Evolutionary conservation across 2,329 filamentous ascomycete species (phyloP).

Genomic region (Fusarium abutilonis): DNA sequence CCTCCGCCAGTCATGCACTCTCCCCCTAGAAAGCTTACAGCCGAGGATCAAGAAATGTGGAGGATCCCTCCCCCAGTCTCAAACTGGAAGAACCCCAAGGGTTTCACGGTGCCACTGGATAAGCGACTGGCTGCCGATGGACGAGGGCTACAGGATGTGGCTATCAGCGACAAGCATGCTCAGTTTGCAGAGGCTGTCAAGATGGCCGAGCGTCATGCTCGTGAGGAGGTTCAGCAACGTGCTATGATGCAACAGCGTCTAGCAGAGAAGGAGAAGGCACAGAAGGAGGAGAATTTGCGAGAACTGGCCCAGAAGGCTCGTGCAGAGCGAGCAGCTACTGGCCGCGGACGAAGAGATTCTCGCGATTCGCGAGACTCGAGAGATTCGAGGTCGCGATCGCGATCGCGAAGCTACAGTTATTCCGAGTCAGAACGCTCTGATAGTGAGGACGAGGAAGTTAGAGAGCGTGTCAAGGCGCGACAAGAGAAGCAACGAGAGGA

Average conservation of each 20-base stretch:
- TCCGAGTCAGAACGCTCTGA: conserved; percentile 60
- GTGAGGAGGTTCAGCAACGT: conserved; percentile 93
- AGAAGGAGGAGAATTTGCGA: conserved; percentile 92
- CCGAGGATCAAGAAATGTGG: conserved; percentile 97
- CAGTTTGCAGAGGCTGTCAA: conserved; percentile 95
- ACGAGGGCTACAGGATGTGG: conserved; percentile 87
- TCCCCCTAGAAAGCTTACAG: conserved; percentile 92
- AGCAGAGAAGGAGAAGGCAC: conserved; percentile 93
- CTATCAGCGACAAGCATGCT: conserved; percentile 98
- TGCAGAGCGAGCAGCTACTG: conserved; percentile 74
- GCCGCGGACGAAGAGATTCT: conserved; percentile 56
- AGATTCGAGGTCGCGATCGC: conserved; percentile 54
- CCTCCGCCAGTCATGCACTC: conserved; percentile 96
- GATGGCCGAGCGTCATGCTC: conserved; percentile 91
- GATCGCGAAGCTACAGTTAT: conserved; percentile 61
- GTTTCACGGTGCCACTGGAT: conserved; percentile 94
- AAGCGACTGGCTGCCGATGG: conserved; percentile 96
- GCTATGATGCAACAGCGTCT: conserved; percentile 95
- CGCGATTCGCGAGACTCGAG: conserved; percentile 53
- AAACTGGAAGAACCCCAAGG: conserved; percentile 99
- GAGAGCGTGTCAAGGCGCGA: conserved; percentile 80
- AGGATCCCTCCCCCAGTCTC: conserved; percentile 86
- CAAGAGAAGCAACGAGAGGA: conserved; percentile 82
- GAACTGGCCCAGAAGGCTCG: conserved; percentile 90
- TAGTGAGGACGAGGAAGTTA: conserved; percentile 74